These are phyloP conservation scores for Wickerhamomyces bovis DNA, from an alignment of 805 yeast genomes.

Conservation along the genomic window DNA sequence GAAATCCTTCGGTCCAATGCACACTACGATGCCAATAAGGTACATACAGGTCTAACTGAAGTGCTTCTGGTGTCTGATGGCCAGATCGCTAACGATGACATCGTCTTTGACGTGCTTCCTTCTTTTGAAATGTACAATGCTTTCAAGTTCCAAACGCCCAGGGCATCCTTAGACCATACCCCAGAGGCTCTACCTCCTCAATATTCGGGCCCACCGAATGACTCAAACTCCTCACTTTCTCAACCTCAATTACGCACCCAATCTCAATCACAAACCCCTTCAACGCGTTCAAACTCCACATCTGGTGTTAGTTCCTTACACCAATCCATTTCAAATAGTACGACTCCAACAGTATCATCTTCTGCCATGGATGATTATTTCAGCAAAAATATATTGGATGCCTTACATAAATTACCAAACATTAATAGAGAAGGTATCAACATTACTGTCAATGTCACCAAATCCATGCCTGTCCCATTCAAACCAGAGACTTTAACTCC, in stretches of 20 bases:
- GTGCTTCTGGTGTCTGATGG: neutral
- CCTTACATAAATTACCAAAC: constrained; percentile 40
- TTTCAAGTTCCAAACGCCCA: constrained; percentile 34
- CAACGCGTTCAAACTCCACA: neutral
- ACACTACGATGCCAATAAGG: neutral
- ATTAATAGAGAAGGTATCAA: constrained; percentile 32
- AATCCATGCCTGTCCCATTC: constrained; percentile 41
- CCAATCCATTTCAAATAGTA: neutral
- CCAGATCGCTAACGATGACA: constrained; percentile 5
- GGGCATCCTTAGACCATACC: constrained; percentile 28
- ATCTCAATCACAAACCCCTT: neutral
- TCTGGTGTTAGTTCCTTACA: neutral
- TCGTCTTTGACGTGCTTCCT: constrained; percentile 51
- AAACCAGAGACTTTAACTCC: constrained; percentile 11
- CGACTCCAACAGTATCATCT: neutral
- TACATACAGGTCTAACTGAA: constrained; percentile 2
- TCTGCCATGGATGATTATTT: constrained; percentile 1
- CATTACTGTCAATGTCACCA: constrained; percentile 46
- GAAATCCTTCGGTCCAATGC: constrained; percentile 1
- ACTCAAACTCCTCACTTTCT: neutral
- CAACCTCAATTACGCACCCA: neutral
- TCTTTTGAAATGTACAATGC: constrained; percentile 64
- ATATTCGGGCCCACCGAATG: constrained; percentile 16
- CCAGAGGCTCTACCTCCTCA: constrained; percentile 29
- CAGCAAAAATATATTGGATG: constrained; percentile 38